phyloP scores from a whole-genome alignment of 805 yeast genomes.

The Candida xyloterini region DNA sequence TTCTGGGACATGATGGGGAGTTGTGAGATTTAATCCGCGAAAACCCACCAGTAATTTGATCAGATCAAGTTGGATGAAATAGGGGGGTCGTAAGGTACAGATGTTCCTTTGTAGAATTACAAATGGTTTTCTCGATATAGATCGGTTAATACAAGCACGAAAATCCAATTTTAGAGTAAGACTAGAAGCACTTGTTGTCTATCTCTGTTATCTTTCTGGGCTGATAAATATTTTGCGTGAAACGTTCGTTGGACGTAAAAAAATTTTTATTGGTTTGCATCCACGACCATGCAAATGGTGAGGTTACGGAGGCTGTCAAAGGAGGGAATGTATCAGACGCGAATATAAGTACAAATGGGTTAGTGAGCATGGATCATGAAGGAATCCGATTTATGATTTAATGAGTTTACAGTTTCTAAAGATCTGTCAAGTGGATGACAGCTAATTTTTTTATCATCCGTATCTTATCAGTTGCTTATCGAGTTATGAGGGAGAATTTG shows the following conservation, averaged over 20 bases:
- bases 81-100: neutral
- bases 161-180: conserved; percentile 1
- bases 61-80: conserved; percentile 1
- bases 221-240: conserved; percentile 12
- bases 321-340: neutral
- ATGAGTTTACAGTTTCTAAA: neutral
- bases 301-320: neutral
- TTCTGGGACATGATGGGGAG: conserved; percentile 10
- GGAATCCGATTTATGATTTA: neutral
- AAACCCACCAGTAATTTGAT: conserved; percentile 5
- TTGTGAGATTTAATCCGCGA: conserved; percentile 1
- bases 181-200: conserved; percentile 8
- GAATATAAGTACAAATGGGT: too few relatives aligned
- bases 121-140: neutral
- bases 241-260: conserved; percentile 13
- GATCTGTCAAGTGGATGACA: neutral
- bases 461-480: conserved; percentile 13
- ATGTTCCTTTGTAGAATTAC: neutral
- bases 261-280: conserved; percentile 8
- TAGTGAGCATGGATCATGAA: neutral
- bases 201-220: conserved; percentile 13
- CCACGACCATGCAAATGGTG: conserved; percentile 6
- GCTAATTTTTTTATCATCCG: conserved; percentile 1
- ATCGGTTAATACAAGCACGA: conserved; percentile 2
- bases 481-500: neutral